A percentile compares a stretch with the other conserved stretches of the same genome.
Conservation (phyloP, 2,329 filamentous ascomycete genomes). For the Emmonsiellopsis sp. region DNA sequence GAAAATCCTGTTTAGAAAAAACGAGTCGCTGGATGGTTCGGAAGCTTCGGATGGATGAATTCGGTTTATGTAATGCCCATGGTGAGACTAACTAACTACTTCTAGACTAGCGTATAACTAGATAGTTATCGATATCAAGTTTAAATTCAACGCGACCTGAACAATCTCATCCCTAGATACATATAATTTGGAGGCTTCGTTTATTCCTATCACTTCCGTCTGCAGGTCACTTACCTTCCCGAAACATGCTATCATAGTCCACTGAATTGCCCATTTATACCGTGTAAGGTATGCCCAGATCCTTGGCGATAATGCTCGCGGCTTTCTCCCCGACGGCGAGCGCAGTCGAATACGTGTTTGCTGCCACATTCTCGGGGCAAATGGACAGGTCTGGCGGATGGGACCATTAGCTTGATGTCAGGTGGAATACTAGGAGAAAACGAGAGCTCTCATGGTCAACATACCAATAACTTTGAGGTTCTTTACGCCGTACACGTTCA, state of each 20-base stretch:
- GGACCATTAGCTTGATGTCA: not conserved
- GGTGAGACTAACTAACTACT: too few relatives aligned
- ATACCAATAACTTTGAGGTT: conserved; percentile 28
- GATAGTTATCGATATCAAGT: too few relatives aligned
- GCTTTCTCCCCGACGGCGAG: conserved; percentile 38
- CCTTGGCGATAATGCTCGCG: conserved; percentile 22
- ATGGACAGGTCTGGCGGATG: conserved; percentile 17
- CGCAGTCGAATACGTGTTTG: conserved; percentile 39
- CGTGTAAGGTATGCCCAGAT: conserved; percentile 15
- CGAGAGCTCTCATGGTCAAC: not conserved
- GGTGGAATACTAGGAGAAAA: not conserved
- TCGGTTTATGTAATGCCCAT: too few relatives aligned
- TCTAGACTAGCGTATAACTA: too few relatives aligned
- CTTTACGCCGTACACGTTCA: conserved; percentile 22
- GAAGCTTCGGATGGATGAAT: too few relatives aligned
- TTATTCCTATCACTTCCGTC: too few relatives aligned
- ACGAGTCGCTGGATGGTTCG: too few relatives aligned
- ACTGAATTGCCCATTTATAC: not conserved
- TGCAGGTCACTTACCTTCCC: not conserved
- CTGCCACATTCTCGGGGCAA: conserved; percentile 26
- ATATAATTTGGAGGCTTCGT: too few relatives aligned
- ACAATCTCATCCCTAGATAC: too few relatives aligned
- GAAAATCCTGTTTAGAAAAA: too few relatives aligned
- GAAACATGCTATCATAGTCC: not conserved
- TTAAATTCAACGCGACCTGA: too few relatives aligned